Percentiles rank a stretch among this genome's conserved stretches.
Conservation (phyloP, 2,329 filamentous ascomycete genomes). For the Colletotrichum aenigma region DNA sequence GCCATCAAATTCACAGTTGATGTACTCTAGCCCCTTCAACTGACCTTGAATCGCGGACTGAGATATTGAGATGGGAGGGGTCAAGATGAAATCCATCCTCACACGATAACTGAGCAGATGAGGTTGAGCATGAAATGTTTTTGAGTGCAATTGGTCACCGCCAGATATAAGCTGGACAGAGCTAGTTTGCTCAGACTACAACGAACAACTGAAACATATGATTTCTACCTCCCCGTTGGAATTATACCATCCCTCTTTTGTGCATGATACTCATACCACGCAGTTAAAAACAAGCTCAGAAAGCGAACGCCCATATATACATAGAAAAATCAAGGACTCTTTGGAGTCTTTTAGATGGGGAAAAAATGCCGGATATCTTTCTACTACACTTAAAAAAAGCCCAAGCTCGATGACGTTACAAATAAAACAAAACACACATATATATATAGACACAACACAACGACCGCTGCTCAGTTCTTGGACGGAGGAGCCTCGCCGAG, state of each 20-base stretch:
- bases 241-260: neutral
- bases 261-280: neutral
- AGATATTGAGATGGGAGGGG: neutral
- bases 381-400: neutral
- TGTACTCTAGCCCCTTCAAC: neutral
- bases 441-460: neutral
- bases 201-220: neutral
- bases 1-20: neutral
- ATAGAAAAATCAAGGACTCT: neutral
- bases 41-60: neutral
- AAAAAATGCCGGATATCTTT: neutral
- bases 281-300: neutral
- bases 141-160: neutral
- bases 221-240: neutral
- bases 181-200: too few relatives aligned
- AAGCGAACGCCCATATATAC: neutral
- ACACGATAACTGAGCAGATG: neutral
- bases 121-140: neutral
- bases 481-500: conserved; percentile 21
- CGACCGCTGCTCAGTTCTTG: conserved; percentile 20
- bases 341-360: neutral
- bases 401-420: neutral
- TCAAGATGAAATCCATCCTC: neutral
- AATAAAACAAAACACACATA: neutral
- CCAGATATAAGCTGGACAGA: too few relatives aligned